phyloP scores from a whole-genome alignment of 768 basidiomycete species.

The Lactarius indigo region DNA sequence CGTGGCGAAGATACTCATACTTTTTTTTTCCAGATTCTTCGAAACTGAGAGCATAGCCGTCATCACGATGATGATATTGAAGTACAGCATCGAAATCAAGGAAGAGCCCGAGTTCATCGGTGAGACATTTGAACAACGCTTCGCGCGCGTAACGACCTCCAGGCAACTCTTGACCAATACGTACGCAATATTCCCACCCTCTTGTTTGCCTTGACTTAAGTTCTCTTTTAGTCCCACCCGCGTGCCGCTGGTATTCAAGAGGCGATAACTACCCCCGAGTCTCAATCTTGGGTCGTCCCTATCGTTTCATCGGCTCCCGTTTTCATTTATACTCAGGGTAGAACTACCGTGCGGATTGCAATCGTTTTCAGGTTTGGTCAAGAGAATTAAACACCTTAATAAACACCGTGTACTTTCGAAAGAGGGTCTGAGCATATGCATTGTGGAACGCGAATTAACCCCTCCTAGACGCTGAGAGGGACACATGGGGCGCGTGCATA shows the following conservation, averaged over 20 bases:
- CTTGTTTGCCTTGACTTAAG: too few species aligned
- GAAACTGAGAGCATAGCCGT: slow-evolving; percentile 48
- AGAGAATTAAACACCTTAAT: background rate
- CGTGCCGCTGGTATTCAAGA: slow-evolving; percentile 26
- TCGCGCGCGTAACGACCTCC: slow-evolving; percentile 24
- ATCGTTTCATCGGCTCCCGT: background rate
- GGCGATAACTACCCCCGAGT: slow-evolving; percentile 2
- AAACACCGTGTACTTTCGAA: background rate
- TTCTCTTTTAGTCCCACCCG: slow-evolving; percentile 17
- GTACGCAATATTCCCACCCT: background rate
- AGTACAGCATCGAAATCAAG: slow-evolving; percentile 46
- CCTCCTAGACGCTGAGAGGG: background rate
- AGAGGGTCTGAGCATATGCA: background rate
- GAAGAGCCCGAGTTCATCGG: slow-evolving; percentile 45
- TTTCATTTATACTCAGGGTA: background rate
- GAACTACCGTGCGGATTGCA: background rate
- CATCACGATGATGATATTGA: slow-evolving; percentile 43
- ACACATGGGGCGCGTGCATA: too few species aligned
- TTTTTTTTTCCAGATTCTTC: slow-evolving; percentile 36
- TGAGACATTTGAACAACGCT: slow-evolving; percentile 45
- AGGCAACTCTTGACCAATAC: background rate
- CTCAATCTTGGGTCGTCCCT: background rate
- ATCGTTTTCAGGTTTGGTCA: background rate
- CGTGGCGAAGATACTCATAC: background rate
- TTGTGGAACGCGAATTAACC: background rate